Evolutionary conservation across 1,284 basidiomycete genomes (phyloP).

Genomic region (Heterobasidion annosum): DNA sequence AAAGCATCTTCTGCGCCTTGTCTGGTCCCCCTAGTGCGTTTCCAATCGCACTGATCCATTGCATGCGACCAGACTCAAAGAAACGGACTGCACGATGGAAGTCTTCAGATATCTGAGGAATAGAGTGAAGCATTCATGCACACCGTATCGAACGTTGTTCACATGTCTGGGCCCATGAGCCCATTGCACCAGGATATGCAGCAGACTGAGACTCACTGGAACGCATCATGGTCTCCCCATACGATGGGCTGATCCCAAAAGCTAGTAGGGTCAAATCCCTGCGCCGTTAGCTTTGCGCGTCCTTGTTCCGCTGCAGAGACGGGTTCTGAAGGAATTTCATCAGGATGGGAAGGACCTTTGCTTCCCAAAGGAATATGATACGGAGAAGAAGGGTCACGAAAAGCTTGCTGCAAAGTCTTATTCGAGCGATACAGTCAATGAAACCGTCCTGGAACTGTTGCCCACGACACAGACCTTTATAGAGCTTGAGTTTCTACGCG

Average conservation of each 20-base stretch:
- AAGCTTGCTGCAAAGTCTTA: constrained; percentile 37
- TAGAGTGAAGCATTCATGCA: constrained; percentile 9
- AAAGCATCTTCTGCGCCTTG: constrained; percentile 45
- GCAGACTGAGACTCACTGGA: constrained; percentile 39
- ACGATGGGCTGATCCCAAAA: constrained; percentile 66
- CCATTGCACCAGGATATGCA: background rate
- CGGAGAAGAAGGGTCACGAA: constrained; percentile 57
- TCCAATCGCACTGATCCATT: constrained; percentile 52
- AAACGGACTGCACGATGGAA: constrained; percentile 35
- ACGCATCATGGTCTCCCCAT: constrained; percentile 72
- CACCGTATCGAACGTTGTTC: constrained; percentile 68
- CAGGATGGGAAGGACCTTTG: constrained; percentile 50
- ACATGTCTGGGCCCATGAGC: constrained; percentile 44
- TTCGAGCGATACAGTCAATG: constrained; percentile 16
- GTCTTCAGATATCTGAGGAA: background rate
- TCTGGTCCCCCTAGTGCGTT: constrained; percentile 47
- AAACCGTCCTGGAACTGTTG: background rate
- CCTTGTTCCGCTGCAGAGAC: constrained; percentile 25
- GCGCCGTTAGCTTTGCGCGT: constrained; percentile 29
- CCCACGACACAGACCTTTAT: background rate
- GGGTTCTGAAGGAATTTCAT: constrained; percentile 20
- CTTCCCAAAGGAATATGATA: constrained; percentile 55
- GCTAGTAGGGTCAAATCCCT: constrained; percentile 49
- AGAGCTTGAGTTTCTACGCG: background rate
- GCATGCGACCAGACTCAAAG: constrained; percentile 64